Conservation (phyloP, 2,329 filamentous ascomycete genomes). For the Alternaria triticina region DNA sequence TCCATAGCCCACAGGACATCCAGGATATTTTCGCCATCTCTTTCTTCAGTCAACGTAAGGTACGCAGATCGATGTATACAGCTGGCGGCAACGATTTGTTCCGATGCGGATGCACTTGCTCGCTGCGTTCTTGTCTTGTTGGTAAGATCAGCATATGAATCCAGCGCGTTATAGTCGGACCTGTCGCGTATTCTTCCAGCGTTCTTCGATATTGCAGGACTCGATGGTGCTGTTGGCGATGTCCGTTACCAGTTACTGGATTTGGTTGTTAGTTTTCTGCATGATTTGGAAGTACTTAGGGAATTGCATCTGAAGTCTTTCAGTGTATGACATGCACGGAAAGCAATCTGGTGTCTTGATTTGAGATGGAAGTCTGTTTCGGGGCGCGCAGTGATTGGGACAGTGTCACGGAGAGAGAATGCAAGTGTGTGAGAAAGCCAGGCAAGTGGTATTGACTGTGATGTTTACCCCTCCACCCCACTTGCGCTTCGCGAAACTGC, state of each 20-base stretch:
- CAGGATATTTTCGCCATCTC: background rate
- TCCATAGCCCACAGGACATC: rapidly evolving
- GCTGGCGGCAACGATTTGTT: rapidly evolving
- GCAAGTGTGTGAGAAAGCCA: background rate
- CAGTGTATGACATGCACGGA: too few species aligned
- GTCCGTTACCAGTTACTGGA: background rate
- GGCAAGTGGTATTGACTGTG: background rate
- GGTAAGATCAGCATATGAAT: background rate
- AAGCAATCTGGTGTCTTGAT: background rate
- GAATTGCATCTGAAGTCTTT: rapidly evolving
- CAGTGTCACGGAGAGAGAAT: background rate
- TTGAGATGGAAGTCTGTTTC: background rate
- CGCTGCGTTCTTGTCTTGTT: background rate
- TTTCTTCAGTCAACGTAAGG: rapidly evolving
- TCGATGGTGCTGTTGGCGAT: rapidly evolving
- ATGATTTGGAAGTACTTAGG: background rate
- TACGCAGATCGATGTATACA: background rate
- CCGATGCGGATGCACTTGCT: rapidly evolving
- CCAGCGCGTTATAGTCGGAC: background rate
- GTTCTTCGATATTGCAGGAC: background rate
- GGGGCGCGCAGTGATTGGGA: background rate
- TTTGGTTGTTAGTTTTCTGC: background rate
- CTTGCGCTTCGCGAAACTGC: background rate
- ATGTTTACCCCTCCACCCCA: constrained; percentile 6
- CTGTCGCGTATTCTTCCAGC: background rate